Percentiles rank a stretch among this genome's conserved stretches.
Evolutionary conservation across 148 eudicot genomes (phyloP).

Genomic region (Tetragonia tetragonoides): DNA sequence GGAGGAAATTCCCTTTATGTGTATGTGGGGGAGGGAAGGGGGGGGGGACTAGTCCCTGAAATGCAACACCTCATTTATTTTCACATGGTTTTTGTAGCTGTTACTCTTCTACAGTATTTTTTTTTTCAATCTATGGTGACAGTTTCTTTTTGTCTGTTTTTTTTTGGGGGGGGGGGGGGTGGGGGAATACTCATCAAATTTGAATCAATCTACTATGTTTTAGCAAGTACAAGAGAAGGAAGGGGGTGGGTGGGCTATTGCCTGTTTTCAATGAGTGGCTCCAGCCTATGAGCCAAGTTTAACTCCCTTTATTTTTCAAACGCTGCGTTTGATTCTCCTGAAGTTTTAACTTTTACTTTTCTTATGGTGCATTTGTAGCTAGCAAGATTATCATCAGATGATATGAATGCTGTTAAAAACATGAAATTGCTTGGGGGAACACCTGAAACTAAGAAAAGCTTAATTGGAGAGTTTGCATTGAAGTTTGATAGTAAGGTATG

Average conservation of each 20-base stretch:
- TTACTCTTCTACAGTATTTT: no score
- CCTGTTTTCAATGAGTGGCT: background rate
- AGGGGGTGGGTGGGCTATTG: background rate
- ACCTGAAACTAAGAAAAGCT: conserved; percentile 72
- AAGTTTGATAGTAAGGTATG: conserved; percentile 89
- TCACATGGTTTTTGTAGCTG: no score
- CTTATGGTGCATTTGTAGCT: conserved; percentile 39
- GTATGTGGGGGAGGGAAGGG: no score
- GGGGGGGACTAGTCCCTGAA: no score
- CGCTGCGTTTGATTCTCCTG: background rate
- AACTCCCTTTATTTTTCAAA: background rate
- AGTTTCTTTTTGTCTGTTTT: background rate
- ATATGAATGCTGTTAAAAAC: conserved; percentile 80
- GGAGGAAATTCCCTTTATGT: background rate
- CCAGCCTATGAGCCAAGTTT: background rate
- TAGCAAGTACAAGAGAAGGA: background rate
- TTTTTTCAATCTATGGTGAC: no score
- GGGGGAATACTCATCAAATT: background rate
- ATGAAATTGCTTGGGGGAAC: conserved; percentile 79
- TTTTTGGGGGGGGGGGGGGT: background rate
- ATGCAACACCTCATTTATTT: no score
- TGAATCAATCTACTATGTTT: no score
- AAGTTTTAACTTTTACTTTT: background rate
- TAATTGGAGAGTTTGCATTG: conserved; percentile 56
- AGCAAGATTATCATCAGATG: conserved; percentile 73